Base-by-base conservation (phyloP, 169 alveolate genomes). In the Plasmodium relictum region DNA sequence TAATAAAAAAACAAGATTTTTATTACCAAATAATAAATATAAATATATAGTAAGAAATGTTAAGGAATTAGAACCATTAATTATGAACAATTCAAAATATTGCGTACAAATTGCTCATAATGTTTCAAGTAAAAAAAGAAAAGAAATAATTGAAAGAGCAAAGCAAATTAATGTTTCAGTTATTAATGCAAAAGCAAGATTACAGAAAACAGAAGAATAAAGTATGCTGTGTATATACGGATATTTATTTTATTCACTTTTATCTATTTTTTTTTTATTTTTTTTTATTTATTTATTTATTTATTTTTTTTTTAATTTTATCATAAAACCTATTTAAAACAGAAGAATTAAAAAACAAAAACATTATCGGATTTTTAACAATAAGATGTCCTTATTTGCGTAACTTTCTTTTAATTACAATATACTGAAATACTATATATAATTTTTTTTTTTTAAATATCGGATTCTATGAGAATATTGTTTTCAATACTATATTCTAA, bases 31-130 rank as follows among this genome's bases (percentile, higher is more conserved):
- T 92, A 98, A 98, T 74, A 93, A 95, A 95, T 97, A 97, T 94
- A 97, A 97, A 95, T 97, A 97, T 88, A 93, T 94, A 39, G 98
- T 98, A 91, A 93, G 94, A 72, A 94, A 94, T 91, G 96, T 96
- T 56, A 93, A 92, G 74, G 99, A 97, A 73, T 91, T 98, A 54
- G 99, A 98, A 74, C 96, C 97, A 95, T 95, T 98, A 74, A 85
- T 97, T 94, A 98, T 98, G 99, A 98, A 97, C 96, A 97, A 98
- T 93, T 96, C 94, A 83, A 97, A 97, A 90, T 96, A 94, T 92
- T 96, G 97, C 42, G 99, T 97, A 54, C 99, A 97, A 85, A 94
- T 98, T 74, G 99, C 98, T 45, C 97, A 96, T 93, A 95, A 94
- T 90, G 97, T 97, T 14, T 96, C 98, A 62, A 96, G 98, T 80